A percentile compares a stretch with the other conserved stretches of the same genome.
Evolutionary conservation across 192 early-diverging fungal genomes (phyloP).

Genomic region (Coemansia sp.): DNA sequence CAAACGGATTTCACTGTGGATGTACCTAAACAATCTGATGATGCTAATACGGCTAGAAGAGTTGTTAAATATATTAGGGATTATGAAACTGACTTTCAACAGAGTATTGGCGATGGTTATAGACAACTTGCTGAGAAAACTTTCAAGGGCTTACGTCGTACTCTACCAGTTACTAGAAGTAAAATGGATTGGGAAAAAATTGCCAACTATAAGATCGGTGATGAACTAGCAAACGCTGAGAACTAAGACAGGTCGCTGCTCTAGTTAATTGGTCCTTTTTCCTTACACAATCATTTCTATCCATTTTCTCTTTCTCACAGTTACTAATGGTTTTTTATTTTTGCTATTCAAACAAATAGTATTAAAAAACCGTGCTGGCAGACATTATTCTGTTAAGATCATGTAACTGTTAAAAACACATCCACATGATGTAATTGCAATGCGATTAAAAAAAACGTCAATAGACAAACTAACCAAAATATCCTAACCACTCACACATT

Average conservation of each 20-base stretch:
- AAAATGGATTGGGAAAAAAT: constrained; percentile 93
- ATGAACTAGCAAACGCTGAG: constrained; percentile 37
- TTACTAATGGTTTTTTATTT: too few species aligned
- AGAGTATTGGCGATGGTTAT: constrained; percentile 79
- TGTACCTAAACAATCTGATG: constrained; percentile 4
- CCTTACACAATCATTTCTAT: not conserved
- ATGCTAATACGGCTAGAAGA: constrained; percentile 43
- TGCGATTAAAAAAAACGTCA: too few species aligned
- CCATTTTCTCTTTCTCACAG: too few species aligned
- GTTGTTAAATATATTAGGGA: constrained; percentile 68
- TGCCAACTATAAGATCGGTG: constrained; percentile 47
- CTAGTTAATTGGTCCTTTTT: not conserved
- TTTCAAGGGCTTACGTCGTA: constrained; percentile 88
- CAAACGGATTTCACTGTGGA: constrained; percentile 62
- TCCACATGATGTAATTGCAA: too few species aligned
- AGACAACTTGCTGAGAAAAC: constrained; percentile 78
- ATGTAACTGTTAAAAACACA: too few species aligned
- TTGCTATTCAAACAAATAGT: too few species aligned
- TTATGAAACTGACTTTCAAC: constrained; percentile 81
- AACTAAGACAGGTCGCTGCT: constrained; percentile 4
- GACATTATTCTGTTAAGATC: too few species aligned
- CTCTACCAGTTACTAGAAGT: constrained; percentile 85
- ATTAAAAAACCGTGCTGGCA: too few species aligned
- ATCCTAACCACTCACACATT: too few species aligned
- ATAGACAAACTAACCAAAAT: too few species aligned